Evolutionary conservation across 2,329 filamentous ascomycete genomes (phyloP).

Genomic region (Trichothecium sympodiale): DNA sequence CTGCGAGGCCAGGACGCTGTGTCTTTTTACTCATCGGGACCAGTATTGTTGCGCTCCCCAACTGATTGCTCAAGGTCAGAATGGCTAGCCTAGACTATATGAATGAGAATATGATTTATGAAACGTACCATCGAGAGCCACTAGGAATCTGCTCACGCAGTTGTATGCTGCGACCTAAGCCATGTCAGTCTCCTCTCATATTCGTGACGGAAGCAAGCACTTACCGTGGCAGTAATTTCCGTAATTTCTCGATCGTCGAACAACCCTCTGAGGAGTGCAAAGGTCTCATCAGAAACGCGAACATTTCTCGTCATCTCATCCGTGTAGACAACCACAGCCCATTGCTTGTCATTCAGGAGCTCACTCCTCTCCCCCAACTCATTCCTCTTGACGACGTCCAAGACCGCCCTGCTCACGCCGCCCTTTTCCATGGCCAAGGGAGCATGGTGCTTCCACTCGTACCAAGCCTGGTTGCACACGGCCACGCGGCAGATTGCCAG

Average conservation of each 20-base stretch:
- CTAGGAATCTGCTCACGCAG: conserved; percentile 73
- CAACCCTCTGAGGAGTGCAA: conserved; percentile 45
- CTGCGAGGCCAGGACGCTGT: too few species aligned
- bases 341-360: conserved; percentile 46
- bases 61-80: conserved; percentile 25
- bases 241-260: conserved; percentile 66
- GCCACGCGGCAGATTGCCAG: conserved; percentile 74
- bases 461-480: conserved; percentile 70
- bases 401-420: conserved; percentile 41
- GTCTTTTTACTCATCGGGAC: conserved; percentile 25
- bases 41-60: conserved; percentile 44
- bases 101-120: background rate
- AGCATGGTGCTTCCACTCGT: conserved; percentile 74
- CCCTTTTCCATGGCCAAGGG: conserved; percentile 47
- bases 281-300: conserved; percentile 56
- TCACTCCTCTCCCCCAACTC: conserved; percentile 16
- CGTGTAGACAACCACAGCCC: conserved; percentile 60
- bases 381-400: conserved; percentile 31
- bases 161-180: conserved; percentile 61
- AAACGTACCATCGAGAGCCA: conserved; percentile 62
- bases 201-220: conserved; percentile 10
- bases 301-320: conserved; percentile 78
- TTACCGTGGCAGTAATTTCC: conserved; percentile 66
- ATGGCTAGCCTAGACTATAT: background rate
- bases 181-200: conserved; percentile 8